phyloP scores from a whole-genome alignment of 164 flowering plant species.

The Umbellularia californica region DNA sequence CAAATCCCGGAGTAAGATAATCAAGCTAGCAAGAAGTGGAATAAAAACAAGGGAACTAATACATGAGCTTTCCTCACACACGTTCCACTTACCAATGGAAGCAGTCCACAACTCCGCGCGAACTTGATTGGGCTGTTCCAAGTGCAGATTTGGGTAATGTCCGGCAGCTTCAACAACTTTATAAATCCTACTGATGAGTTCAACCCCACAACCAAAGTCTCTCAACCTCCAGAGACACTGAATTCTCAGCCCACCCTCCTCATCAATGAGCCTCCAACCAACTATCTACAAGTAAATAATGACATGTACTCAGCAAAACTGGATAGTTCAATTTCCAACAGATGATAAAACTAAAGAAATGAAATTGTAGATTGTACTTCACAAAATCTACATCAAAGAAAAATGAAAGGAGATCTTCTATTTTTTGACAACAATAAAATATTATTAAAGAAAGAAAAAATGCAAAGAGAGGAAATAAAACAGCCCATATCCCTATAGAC shows the following conservation, averaged over 20 bases:
- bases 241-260: conserved; percentile 48
- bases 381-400: too few relatives aligned
- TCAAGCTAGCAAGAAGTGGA: neutral
- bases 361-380: too few relatives aligned
- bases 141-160: conserved; percentile 65
- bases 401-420: too few relatives aligned
- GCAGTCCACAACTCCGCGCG: conserved; percentile 79
- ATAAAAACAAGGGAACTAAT: neutral
- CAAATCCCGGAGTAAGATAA: neutral
- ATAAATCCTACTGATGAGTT: conserved; percentile 65
- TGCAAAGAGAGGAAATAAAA: too few relatives aligned
- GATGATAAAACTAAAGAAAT: too few relatives aligned
- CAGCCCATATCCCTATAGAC: too few relatives aligned
- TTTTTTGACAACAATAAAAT: too few relatives aligned
- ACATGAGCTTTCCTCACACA: neutral
- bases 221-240: conserved; percentile 86
- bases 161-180: conserved; percentile 50
- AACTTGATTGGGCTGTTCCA: conserved; percentile 71
- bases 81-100: conserved; percentile 51
- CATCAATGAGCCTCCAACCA: conserved; percentile 79
- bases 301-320: neutral
- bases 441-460: too few relatives aligned
- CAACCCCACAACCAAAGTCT: conserved; percentile 61
- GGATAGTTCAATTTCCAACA: neutral
- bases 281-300: conserved; percentile 41